Evolutionary conservation across 2,329 filamentous ascomycete genomes (phyloP).

Genomic region (Diaporthe citri): DNA sequence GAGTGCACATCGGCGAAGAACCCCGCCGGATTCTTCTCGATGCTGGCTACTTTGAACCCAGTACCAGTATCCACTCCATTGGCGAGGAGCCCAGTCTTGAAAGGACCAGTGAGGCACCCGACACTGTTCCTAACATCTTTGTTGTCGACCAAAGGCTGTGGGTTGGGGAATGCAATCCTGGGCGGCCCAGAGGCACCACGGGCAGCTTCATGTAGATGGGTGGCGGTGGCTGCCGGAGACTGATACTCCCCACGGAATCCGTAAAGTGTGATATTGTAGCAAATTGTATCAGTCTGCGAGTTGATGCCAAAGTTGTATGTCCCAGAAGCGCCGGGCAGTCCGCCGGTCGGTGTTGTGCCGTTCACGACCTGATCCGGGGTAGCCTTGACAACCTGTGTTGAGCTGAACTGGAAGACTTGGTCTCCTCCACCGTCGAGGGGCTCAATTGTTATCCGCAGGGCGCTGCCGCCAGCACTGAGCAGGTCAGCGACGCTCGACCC

Average conservation of each 20-base stretch:
- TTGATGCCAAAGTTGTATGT: constrained; percentile 64
- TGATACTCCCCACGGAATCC: constrained; percentile 59
- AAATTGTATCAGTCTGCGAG: constrained; percentile 48
- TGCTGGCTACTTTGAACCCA: constrained; percentile 59
- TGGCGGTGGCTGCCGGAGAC: constrained; percentile 60
- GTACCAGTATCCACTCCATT: constrained; percentile 58
- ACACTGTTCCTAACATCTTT: constrained; percentile 42
- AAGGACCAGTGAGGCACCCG: constrained; percentile 53
- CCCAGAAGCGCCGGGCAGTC: constrained; percentile 56
- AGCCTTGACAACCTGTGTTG: constrained; percentile 59
- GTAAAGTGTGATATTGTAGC: constrained; percentile 60
- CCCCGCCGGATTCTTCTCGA: constrained; percentile 59
- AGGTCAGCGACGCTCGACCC: not conserved
- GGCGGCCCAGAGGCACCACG: constrained; percentile 59
- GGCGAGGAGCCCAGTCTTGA: constrained; percentile 56
- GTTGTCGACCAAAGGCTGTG: constrained; percentile 48
- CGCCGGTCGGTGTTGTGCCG: constrained; percentile 48
- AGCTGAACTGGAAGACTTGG: constrained; percentile 54
- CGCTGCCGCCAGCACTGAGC: not conserved
- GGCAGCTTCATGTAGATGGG: constrained; percentile 62
- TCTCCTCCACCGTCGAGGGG: not conserved
- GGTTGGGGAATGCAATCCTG: constrained; percentile 60
- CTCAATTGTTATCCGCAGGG: not conserved
- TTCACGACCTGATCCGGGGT: constrained; percentile 61
- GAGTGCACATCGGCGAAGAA: constrained; percentile 65